Percentiles rank a stretch among this genome's conserved stretches.
phyloP scores from a whole-genome alignment of 2,329 filamentous ascomycete species.

The Lizonia empirigonia region DNA sequence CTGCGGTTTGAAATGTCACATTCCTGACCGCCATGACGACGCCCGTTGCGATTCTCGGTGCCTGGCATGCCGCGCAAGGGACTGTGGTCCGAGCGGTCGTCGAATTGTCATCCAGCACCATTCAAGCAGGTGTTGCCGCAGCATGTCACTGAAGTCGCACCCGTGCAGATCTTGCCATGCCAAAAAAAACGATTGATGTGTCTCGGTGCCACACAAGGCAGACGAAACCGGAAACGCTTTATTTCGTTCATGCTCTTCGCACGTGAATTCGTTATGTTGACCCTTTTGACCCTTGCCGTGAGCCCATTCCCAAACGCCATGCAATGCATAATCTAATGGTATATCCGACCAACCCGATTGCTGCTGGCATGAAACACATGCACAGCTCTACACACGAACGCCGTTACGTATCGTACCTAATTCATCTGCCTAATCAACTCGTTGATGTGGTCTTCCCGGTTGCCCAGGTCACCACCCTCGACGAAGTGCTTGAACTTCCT shows the following conservation, averaged over 20 bases:
- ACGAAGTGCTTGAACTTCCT: conserved; percentile 99
- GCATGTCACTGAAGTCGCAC: conserved; percentile 8
- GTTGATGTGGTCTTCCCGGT: conserved; percentile 99
- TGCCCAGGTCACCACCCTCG: conserved; percentile 97
- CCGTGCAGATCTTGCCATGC: neutral
- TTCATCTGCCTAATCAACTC: conserved; percentile 97
- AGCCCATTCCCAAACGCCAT: conserved; percentile 17
- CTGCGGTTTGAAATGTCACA: conserved; percentile 12
- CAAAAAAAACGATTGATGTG: conserved; percentile 6
- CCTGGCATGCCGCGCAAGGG: conserved; percentile 13
- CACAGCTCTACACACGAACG: conserved; percentile 14
- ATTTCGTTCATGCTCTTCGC: conserved; percentile 9
- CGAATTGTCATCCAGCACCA: too few relatives aligned
- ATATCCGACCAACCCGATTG: conserved; percentile 15
- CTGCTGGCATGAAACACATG: conserved; percentile 16
- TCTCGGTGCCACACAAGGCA: conserved; percentile 14
- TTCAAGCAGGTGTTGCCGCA: conserved; percentile 2
- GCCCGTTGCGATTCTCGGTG: conserved; percentile 3
- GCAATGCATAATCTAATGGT: conserved; percentile 19
- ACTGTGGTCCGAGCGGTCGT: neutral
- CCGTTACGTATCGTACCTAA: conserved; percentile 58
- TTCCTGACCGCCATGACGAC: conserved; percentile 10
- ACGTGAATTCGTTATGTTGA: conserved; percentile 14
- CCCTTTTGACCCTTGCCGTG: conserved; percentile 9
- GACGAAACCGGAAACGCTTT: conserved; percentile 4